Conservation (phyloP, 805 yeast genomes). For the Monosporozyma siamensis region DNA sequence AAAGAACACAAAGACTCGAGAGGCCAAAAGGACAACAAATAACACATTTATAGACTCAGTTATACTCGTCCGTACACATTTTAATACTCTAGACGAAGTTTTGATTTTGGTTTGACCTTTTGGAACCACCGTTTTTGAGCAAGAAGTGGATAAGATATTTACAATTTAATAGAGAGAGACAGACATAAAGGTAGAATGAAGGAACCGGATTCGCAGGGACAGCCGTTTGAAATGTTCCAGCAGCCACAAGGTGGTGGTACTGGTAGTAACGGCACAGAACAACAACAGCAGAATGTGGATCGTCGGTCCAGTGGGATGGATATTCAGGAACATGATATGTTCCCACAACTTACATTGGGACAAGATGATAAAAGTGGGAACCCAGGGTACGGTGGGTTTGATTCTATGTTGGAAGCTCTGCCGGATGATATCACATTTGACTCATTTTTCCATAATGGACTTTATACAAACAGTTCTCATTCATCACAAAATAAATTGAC, state of each 20-base stretch:
- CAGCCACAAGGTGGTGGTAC: too few relatives aligned
- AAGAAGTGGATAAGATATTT: background rate
- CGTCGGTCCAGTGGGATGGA: background rate
- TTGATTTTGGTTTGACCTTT: too few relatives aligned
- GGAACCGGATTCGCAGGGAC: conserved; percentile 1
- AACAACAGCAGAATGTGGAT: too few relatives aligned
- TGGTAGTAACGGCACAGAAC: background rate
- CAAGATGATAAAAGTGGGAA: background rate
- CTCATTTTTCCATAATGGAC: conserved; percentile 6
- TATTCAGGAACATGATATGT: background rate
- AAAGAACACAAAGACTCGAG: background rate
- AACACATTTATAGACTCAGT: too few relatives aligned
- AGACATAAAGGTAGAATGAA: background rate
- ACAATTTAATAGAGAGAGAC: background rate
- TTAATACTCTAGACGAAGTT: too few relatives aligned
- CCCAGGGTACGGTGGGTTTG: conserved; percentile 15
- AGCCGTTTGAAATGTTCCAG: conserved; percentile 1
- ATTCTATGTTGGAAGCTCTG: conserved; percentile 29
- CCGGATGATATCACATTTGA: conserved; percentile 26
- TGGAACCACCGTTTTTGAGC: background rate
- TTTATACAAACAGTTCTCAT: background rate
- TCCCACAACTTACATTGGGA: background rate
- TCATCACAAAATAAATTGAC: background rate
- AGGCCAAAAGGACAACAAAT: background rate
- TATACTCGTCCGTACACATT: too few relatives aligned